Evolutionary conservation across 108 stramenopile species (phyloP).

Genomic region (Nannochloropsis granulata): DNA sequence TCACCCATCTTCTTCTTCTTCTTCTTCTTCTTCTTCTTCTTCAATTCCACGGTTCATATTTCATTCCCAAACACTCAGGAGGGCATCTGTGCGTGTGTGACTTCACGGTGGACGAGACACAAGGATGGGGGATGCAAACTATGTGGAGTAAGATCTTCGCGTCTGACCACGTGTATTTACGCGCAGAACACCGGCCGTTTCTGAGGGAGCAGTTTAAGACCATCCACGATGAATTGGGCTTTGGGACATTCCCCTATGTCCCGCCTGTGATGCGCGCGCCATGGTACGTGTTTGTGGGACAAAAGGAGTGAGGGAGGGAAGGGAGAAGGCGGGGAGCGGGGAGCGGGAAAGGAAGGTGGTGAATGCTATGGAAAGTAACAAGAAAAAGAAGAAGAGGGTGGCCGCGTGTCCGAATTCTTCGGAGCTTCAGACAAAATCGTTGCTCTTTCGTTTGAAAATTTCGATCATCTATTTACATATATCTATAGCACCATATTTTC

Average conservation of each 20-base stretch:
- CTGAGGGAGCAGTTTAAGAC: background rate
- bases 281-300: background rate
- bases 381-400: too few species aligned
- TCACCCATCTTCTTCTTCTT: too few species aligned
- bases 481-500: too few species aligned
- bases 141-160: background rate
- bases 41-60: too few species aligned
- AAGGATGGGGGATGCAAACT: background rate
- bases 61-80: background rate
- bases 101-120: conserved; percentile 8
- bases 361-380: too few species aligned
- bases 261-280: background rate
- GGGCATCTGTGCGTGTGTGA: conserved; percentile 5
- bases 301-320: background rate
- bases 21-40: too few species aligned
- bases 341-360: too few species aligned
- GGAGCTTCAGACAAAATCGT: too few species aligned
- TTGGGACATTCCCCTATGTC: background rate
- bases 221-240: background rate
- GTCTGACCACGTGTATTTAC: background rate
- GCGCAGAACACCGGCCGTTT: background rate
- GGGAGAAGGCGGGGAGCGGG: too few species aligned
- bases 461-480: too few species aligned
- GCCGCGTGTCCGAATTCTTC: too few species aligned
- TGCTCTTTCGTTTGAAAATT: too few species aligned